Percentiles rank a stretch among this genome's conserved stretches.
Evolutionary conservation across 768 basidiomycete genomes (phyloP).

Genomic region (Amanita polypyramis): DNA sequence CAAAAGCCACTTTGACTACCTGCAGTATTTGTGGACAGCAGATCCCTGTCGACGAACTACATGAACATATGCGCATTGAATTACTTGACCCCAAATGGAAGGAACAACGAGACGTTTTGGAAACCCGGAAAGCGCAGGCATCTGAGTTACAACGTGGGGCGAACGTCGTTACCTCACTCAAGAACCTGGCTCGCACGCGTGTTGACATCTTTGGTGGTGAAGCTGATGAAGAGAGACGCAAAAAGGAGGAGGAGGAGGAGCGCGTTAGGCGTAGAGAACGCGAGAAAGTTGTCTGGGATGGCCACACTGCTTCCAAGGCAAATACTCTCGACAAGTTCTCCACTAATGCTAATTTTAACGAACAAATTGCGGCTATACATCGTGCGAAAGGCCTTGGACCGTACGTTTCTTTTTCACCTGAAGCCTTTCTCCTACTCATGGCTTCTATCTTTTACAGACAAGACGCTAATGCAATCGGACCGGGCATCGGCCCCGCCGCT

Average conservation of each 20-base stretch:
- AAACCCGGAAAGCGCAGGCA: slow-evolving; percentile 83
- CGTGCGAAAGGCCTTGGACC: slow-evolving; percentile 84
- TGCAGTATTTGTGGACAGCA: slow-evolving; percentile 95
- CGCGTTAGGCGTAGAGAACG: slow-evolving; percentile 72
- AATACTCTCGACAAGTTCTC: slow-evolving; percentile 91
- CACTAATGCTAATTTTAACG: slow-evolving; percentile 88
- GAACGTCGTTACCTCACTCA: slow-evolving; percentile 88
- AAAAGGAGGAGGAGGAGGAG: slow-evolving; percentile 81
- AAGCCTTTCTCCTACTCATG: background rate
- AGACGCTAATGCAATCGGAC: slow-evolving; percentile 73
- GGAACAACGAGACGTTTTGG: slow-evolving; percentile 82
- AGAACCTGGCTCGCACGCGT: slow-evolving; percentile 88
- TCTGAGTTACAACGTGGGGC: slow-evolving; percentile 85
- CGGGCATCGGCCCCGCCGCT: slow-evolving; percentile 79
- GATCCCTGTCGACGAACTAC: slow-evolving; percentile 89
- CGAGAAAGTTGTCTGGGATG: slow-evolving; percentile 98
- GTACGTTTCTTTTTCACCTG: slow-evolving; percentile 33
- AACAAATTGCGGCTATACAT: slow-evolving; percentile 96
- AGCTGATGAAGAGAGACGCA: slow-evolving; percentile 83
- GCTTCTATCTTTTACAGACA: slow-evolving; percentile 32
- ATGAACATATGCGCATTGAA: slow-evolving; percentile 98
- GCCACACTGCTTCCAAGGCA: slow-evolving; percentile 91
- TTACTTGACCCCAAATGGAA: slow-evolving; percentile 97
- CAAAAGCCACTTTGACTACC: slow-evolving; percentile 66
- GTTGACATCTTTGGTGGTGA: slow-evolving; percentile 96